A percentile compares a stretch with the other conserved stretches of the same genome.
These are phyloP conservation scores for Tritrichomonas foetus DNA, from an alignment of 208 protist species.

Conservation along the genomic window DNA sequence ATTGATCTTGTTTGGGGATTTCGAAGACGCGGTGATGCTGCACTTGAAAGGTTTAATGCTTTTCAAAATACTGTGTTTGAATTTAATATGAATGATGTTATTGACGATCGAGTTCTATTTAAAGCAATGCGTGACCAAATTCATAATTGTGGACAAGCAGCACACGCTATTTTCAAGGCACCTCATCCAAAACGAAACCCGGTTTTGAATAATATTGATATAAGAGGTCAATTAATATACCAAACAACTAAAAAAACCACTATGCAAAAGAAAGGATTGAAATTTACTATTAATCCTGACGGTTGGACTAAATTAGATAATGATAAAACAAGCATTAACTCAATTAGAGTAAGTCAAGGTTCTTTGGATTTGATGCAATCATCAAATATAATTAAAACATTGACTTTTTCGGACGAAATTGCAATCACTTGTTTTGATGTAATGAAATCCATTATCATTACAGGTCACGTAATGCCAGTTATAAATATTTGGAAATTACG, in stretches of 20 bases:
- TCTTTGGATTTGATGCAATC: background rate
- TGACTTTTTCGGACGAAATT: background rate
- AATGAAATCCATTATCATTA: background rate
- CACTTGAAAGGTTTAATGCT: background rate
- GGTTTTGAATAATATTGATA: background rate
- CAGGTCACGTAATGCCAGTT: background rate
- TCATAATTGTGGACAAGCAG: slow-evolving; percentile 31
- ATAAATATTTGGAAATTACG: background rate
- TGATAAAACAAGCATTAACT: background rate
- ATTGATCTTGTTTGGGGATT: slow-evolving; percentile 33
- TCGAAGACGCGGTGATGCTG: background rate
- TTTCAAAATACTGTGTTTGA: background rate
- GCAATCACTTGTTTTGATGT: background rate
- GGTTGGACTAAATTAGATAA: background rate
- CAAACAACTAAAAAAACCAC: background rate
- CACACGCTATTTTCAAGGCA: background rate
- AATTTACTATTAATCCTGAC: background rate
- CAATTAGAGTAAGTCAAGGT: background rate
- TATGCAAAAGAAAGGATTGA: background rate
- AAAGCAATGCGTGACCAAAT: background rate
- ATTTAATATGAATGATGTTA: background rate
- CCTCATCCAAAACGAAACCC: slow-evolving; percentile 10
- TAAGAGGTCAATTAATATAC: background rate
- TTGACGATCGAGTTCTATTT: background rate
- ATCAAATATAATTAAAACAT: background rate